Evolutionary conservation across 805 yeast genomes (phyloP).

Genomic region (Cyberlindnera euphorbiae): DNA sequence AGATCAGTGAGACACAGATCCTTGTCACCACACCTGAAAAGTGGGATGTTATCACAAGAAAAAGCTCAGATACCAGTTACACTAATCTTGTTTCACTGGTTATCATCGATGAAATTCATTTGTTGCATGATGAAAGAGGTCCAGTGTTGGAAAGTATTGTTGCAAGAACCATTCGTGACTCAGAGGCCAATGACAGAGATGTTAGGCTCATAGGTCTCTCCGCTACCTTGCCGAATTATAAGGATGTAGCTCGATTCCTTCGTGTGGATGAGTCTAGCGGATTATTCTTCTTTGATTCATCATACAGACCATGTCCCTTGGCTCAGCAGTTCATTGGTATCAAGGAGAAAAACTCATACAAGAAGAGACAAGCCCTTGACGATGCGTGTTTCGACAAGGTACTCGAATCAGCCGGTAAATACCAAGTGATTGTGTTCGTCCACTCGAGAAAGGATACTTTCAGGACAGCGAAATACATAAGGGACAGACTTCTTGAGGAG

Average conservation of each 20-base stretch:
- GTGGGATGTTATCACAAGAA: slow-evolving; percentile 95
- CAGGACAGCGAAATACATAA: slow-evolving; percentile 73
- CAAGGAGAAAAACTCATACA: slow-evolving; percentile 76
- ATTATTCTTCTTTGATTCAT: slow-evolving; percentile 74
- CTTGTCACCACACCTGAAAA: slow-evolving; percentile 94
- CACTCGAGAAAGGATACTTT: slow-evolving; percentile 92
- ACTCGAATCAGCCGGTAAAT: slow-evolving; percentile 56
- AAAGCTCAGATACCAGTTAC: slow-evolving; percentile 61
- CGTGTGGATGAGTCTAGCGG: slow-evolving; percentile 58
- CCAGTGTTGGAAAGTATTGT: slow-evolving; percentile 90
- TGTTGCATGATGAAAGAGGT: slow-evolving; percentile 91
- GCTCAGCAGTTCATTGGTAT: slow-evolving; percentile 86
- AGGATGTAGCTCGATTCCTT: slow-evolving; percentile 80
- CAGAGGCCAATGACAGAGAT: slow-evolving; percentile 38
- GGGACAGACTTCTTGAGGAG: slow-evolving; percentile 54
- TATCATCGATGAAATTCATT: slow-evolving; percentile 89
- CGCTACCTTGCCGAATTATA: slow-evolving; percentile 87
- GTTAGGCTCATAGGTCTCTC: slow-evolving; percentile 82
- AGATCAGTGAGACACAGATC: slow-evolving; percentile 73
- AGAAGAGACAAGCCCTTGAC: slow-evolving; percentile 76
- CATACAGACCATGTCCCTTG: slow-evolving; percentile 88
- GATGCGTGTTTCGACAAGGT: slow-evolving; percentile 86
- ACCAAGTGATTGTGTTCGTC: slow-evolving; percentile 85
- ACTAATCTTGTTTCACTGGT: slow-evolving; percentile 61
- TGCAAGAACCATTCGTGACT: slow-evolving; percentile 57